These are phyloP conservation scores for Backusella mclennaniae DNA, from an alignment of 192 early-diverging fungal genomes.

Conservation along the genomic window DNA sequence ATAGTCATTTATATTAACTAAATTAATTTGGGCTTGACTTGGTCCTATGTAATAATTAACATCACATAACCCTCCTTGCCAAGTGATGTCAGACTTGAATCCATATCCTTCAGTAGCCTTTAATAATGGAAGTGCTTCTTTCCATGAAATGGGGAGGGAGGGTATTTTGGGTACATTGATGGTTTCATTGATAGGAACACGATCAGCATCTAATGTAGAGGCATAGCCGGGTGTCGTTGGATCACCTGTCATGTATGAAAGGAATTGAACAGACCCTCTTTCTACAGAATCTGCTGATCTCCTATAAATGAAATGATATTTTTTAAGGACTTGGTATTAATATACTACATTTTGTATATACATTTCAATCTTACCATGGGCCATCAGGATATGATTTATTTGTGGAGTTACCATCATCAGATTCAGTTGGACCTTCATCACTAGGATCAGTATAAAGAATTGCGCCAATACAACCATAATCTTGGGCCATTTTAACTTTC, in stretches of 20 bases:
- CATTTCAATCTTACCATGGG: conserved; percentile 37
- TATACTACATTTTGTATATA: background rate
- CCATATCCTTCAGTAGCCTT: conserved; percentile 49
- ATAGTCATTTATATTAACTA: conserved; percentile 51
- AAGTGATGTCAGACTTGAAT: conserved; percentile 26
- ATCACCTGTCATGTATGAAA: conserved; percentile 51
- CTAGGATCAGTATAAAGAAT: conserved; percentile 63
- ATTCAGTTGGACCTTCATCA: conserved; percentile 50
- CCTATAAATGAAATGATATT: conserved; percentile 24
- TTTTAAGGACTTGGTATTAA: background rate
- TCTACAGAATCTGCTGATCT: conserved; percentile 32
- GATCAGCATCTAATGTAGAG: conserved; percentile 26
- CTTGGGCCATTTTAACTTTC: conserved; percentile 55
- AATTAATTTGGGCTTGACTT: conserved; percentile 41
- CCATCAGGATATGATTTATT: conserved; percentile 56
- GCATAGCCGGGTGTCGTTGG: conserved; percentile 60
- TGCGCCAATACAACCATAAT: conserved; percentile 52
- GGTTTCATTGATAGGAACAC: conserved; percentile 41
- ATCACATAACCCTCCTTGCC: conserved; percentile 54
- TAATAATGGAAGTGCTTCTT: conserved; percentile 56
- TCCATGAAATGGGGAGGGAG: conserved; percentile 61
- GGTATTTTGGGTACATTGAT: conserved; percentile 53
- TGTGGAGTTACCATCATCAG: background rate
- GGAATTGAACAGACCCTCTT: conserved; percentile 51
- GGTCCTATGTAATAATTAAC: conserved; percentile 60